These are phyloP conservation scores for Cytospora schulzeri DNA, from an alignment of 2,329 filamentous ascomycete species.

Conservation along the genomic window DNA sequence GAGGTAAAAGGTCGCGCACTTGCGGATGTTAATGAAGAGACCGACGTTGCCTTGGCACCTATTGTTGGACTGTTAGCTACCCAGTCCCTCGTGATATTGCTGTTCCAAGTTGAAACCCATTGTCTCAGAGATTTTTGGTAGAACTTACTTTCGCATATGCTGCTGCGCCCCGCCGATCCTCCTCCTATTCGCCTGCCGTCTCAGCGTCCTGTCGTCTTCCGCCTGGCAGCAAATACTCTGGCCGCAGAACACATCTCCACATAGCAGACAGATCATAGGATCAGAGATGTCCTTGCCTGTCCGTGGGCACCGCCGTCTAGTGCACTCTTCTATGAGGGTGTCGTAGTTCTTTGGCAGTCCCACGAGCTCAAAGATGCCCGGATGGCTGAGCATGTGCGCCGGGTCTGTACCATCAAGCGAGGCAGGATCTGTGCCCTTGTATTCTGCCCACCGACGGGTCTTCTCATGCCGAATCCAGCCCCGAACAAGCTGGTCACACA, in stretches of 20 bases:
- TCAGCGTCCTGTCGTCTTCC: slow-evolving; percentile 48
- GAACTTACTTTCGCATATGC: slow-evolving; percentile 80
- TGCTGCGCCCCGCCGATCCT: slow-evolving; percentile 83
- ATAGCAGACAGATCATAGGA: slow-evolving; percentile 90
- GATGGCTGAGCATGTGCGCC: slow-evolving; percentile 64
- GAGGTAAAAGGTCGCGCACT: slow-evolving; percentile 88
- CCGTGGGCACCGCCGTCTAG: slow-evolving; percentile 79
- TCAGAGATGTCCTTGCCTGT: slow-evolving; percentile 91
- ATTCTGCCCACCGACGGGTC: slow-evolving; percentile 12
- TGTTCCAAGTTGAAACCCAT: background rate
- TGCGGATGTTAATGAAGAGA: slow-evolving; percentile 95
- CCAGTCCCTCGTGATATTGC: background rate
- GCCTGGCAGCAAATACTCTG: slow-evolving; percentile 90
- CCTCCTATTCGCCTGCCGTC: slow-evolving; percentile 42
- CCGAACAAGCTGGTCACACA: slow-evolving; percentile 48
- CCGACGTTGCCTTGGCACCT: slow-evolving; percentile 89
- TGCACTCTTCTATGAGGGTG: slow-evolving; percentile 87
- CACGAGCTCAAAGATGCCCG: slow-evolving; percentile 90
- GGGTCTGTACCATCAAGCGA: slow-evolving; percentile 9
- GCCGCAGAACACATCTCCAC: slow-evolving; percentile 94
- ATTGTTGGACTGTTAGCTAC: slow-evolving; percentile 25
- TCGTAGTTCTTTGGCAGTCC: slow-evolving; percentile 92
- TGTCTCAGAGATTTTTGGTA: background rate
- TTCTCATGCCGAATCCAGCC: slow-evolving; percentile 75
- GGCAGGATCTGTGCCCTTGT: slow-evolving; percentile 8